These are phyloP conservation scores for Tillandsia fasciculata DNA, from an alignment of 176 grass and related monocot species.

Conservation along the genomic window DNA sequence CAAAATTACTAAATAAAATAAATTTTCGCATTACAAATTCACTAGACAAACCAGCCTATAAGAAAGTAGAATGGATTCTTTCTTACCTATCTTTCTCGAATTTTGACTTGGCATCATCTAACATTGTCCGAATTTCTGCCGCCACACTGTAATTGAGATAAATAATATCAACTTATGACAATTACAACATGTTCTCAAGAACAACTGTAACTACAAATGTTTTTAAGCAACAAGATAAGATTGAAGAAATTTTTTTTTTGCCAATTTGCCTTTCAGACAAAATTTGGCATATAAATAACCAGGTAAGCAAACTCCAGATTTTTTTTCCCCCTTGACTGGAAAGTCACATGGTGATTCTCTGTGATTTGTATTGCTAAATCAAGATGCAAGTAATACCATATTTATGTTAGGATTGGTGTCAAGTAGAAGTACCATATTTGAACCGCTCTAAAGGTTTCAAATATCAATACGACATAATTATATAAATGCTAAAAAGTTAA, in stretches of 20 bases:
- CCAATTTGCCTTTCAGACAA: too few species aligned
- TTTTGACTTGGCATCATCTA: conserved; percentile 63
- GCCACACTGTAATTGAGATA: conserved; percentile 52
- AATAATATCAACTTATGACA: conserved; percentile 1
- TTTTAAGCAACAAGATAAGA: neutral
- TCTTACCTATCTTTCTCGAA: conserved; percentile 69
- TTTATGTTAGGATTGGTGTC: too few species aligned
- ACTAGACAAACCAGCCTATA: conserved; percentile 2
- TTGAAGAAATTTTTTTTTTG: neutral
- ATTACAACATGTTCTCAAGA: neutral
- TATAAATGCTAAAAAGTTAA: too few species aligned
- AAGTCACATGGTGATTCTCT: too few species aligned
- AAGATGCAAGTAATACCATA: too few species aligned
- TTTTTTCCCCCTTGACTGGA: too few species aligned
- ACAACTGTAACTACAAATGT: neutral
- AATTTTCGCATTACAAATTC: neutral
- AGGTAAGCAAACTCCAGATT: too few species aligned
- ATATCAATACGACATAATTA: too few species aligned
- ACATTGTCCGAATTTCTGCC: conserved; percentile 48
- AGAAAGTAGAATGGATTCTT: conserved; percentile 2
- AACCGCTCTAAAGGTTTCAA: too few species aligned
- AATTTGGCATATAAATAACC: too few species aligned
- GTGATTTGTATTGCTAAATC: too few species aligned
- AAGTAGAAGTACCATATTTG: too few species aligned
- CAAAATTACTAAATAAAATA: neutral